phyloP scores from a whole-genome alignment of 1,284 basidiomycete species.

The Cerioporus squamosus region DNA sequence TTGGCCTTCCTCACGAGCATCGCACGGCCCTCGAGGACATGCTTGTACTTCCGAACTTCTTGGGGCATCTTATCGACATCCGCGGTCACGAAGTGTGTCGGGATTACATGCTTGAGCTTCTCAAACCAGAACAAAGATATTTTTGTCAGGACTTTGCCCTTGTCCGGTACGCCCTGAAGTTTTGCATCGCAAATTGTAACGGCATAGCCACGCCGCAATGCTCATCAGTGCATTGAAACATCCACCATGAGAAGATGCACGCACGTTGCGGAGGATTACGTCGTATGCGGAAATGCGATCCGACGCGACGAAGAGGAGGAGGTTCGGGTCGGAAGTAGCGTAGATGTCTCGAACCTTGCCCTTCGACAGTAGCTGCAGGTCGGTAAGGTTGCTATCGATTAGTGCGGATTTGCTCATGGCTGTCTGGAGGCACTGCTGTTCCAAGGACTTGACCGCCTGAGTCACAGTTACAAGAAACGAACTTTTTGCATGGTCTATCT shows the following conservation, averaged over 20 bases:
- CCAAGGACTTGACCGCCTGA: background rate
- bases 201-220: too few species aligned
- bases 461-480: background rate
- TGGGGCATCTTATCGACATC: conserved; percentile 75
- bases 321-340: conserved; percentile 64
- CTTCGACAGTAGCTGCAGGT: conserved; percentile 70
- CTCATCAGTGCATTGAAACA: too few species aligned
- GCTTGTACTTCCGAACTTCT: conserved; percentile 70
- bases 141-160: conserved; percentile 89
- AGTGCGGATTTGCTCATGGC: conserved; percentile 38
- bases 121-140: conserved; percentile 97
- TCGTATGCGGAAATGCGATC: conserved; percentile 98
- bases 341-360: conserved; percentile 97
- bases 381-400: conserved; percentile 58
- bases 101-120: conserved; percentile 77
- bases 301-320: conserved; percentile 92
- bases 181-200: background rate
- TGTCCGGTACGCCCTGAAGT: conserved; percentile 89
- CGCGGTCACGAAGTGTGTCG: conserved; percentile 86
- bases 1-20: conserved; percentile 94
- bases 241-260: conserved; percentile 32
- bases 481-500: background rate
- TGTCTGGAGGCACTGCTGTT: background rate
- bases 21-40: conserved; percentile 80
- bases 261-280: conserved; percentile 89